These are phyloP conservation scores for Amorphotheca resinae DNA, from an alignment of 495 filamentous ascomycete genomes.

Conservation along the genomic window DNA sequence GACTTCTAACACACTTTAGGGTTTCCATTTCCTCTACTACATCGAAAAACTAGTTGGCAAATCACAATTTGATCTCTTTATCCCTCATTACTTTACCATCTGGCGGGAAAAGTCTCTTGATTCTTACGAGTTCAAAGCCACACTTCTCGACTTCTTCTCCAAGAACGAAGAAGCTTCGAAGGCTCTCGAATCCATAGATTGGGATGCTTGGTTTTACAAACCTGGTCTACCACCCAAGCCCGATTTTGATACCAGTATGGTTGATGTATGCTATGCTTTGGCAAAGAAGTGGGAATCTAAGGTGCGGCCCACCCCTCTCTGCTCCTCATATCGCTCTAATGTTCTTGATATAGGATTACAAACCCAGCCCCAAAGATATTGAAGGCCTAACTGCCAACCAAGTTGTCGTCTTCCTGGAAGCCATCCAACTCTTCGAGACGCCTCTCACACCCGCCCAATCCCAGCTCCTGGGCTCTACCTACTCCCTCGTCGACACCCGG, in stretches of 20 bases:
- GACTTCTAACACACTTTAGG: constrained; percentile 36
- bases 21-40: constrained; percentile 68
- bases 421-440: constrained; percentile 47
- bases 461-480: constrained; percentile 55
- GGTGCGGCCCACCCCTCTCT: constrained; percentile 12
- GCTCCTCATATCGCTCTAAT: background rate
- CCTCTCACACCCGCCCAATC: constrained; percentile 50
- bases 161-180: constrained; percentile 52
- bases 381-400: constrained; percentile 69
- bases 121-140: constrained; percentile 84
- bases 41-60: constrained; percentile 79
- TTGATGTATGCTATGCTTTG: constrained; percentile 71
- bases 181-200: constrained; percentile 60
- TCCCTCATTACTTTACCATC: constrained; percentile 83
- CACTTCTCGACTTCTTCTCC: constrained; percentile 72
- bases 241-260: constrained; percentile 76
- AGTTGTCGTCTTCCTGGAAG: constrained; percentile 77
- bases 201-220: constrained; percentile 76
- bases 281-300: constrained; percentile 61
- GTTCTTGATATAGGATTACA: constrained; percentile 34
- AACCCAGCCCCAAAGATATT: constrained; percentile 56
- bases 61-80: constrained; percentile 80
- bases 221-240: constrained; percentile 85
- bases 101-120: constrained; percentile 74
- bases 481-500: constrained; percentile 52